phyloP scores from a whole-genome alignment of 352 stramenopile species.

The Phytophthora vignae region DNA sequence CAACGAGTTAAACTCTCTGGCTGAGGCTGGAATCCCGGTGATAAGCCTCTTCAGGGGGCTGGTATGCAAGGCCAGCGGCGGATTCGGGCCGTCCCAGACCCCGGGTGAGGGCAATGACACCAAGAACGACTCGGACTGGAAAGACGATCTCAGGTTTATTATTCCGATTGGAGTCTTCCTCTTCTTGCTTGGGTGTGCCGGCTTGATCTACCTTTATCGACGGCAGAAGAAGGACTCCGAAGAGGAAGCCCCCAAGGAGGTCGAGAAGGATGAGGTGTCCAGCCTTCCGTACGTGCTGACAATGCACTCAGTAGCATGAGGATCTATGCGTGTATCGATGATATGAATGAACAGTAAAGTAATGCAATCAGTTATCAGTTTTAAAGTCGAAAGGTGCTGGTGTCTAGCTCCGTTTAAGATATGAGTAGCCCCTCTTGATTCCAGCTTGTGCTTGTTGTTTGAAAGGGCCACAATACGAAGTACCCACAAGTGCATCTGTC shows the following conservation, averaged over 20 bases:
- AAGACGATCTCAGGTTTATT: conserved; percentile 40
- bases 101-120: conserved; percentile 8
- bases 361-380: neutral
- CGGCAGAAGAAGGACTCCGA: conserved; percentile 46
- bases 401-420: neutral
- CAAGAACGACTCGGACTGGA: conserved; percentile 16
- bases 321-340: neutral
- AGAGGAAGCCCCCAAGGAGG: conserved; percentile 46
- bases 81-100: neutral
- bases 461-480: conserved; percentile 1
- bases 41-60: conserved; percentile 31
- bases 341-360: neutral
- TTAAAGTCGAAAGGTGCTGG: neutral
- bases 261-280: conserved; percentile 57
- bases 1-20: neutral
- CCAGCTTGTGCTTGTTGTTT: neutral
- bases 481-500: neutral
- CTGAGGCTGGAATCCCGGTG: conserved; percentile 8
- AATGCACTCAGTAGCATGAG: conserved; percentile 26
- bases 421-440: too few species aligned
- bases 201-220: conserved; percentile 53
- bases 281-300: conserved; percentile 65
- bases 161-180: conserved; percentile 50
- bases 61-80: conserved; percentile 26
- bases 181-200: conserved; percentile 54